phyloP scores from a whole-genome alignment of 768 basidiomycete genomes.

The Trametes elegans region DNA sequence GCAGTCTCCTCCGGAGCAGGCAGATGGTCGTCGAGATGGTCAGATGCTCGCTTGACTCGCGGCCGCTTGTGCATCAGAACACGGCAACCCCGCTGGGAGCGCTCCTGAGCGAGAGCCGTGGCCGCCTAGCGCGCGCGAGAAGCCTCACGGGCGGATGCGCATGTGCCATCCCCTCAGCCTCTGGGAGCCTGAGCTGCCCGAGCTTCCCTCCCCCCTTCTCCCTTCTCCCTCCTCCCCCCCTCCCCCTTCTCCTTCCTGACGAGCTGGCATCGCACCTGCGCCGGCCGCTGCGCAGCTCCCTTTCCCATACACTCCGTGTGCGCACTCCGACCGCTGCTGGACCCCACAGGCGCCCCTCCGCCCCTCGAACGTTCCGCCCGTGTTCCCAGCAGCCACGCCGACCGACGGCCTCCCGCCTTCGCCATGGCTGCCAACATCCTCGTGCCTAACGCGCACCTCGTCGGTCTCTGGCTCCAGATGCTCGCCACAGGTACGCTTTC shows the following conservation, averaged over 20 bases:
- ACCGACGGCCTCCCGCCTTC: no score
- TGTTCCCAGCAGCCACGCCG: not conserved
- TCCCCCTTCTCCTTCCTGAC: not conserved
- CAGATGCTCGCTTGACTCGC: no score
- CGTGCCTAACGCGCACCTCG: not conserved
- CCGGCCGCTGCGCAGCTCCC: not conserved
- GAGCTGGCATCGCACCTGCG: not conserved
- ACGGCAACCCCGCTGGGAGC: no score
- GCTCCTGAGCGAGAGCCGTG: no score
- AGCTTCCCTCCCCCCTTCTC: not conserved
- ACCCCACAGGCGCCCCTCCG: not conserved
- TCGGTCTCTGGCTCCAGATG: constrained; percentile 5
- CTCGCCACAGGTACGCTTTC: not conserved
- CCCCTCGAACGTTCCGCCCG: not conserved
- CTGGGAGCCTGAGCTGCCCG: no score
- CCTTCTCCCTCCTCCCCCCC: no score
- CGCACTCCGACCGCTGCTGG: not conserved
- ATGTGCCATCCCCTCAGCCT: not conserved
- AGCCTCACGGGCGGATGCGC: not conserved
- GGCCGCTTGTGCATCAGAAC: no score
- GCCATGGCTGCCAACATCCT: not conserved
- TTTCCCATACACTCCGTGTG: not conserved
- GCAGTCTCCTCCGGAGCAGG: no score
- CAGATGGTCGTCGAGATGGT: no score
- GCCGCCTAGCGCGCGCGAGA: no score